These are phyloP conservation scores for Geotrichum siamense DNA, from an alignment of 1,139 yeast genomes.

Conservation along the genomic window DNA sequence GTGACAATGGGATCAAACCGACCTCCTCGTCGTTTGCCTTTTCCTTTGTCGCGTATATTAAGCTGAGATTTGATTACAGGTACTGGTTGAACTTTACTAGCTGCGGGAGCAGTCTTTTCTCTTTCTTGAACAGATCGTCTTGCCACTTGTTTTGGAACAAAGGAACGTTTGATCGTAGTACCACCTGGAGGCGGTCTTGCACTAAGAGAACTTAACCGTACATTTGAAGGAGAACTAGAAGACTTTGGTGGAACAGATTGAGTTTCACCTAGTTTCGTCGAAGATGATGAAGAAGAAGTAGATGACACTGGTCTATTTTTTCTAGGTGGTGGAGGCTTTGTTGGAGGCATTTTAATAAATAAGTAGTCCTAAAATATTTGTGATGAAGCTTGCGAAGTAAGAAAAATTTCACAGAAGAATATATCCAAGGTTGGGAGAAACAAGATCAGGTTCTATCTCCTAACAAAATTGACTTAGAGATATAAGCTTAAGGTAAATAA, in stretches of 20 bases:
- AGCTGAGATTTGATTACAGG: constrained; percentile 22
- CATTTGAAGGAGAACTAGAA: constrained; percentile 1
- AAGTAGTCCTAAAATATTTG: too few species aligned
- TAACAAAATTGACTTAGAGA: too few species aligned
- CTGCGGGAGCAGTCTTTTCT: constrained; percentile 62
- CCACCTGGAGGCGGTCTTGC: constrained; percentile 15
- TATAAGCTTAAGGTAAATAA: too few species aligned
- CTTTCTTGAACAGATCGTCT: constrained; percentile 78
- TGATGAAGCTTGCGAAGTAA: too few species aligned
- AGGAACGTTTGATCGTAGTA: constrained; percentile 46
- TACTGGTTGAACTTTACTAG: constrained; percentile 30
- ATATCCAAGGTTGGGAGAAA: too few species aligned
- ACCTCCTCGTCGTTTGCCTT: constrained; percentile 32
- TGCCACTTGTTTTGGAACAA: constrained; percentile 77
- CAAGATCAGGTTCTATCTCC: too few species aligned
- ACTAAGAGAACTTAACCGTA: constrained; percentile 13
- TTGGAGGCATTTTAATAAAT: constrained; percentile 14
- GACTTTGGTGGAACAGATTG: neutral
- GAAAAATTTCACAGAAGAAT: too few species aligned
- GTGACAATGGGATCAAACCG: constrained; percentile 30
- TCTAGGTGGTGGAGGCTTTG: constrained; percentile 17
- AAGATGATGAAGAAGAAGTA: neutral
- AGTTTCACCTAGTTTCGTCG: neutral
- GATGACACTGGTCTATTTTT: constrained; percentile 2
- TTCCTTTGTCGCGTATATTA: constrained; percentile 4